Evolutionary conservation across 345 rosid genomes (phyloP).

Genomic region (Lepidium africanum): DNA sequence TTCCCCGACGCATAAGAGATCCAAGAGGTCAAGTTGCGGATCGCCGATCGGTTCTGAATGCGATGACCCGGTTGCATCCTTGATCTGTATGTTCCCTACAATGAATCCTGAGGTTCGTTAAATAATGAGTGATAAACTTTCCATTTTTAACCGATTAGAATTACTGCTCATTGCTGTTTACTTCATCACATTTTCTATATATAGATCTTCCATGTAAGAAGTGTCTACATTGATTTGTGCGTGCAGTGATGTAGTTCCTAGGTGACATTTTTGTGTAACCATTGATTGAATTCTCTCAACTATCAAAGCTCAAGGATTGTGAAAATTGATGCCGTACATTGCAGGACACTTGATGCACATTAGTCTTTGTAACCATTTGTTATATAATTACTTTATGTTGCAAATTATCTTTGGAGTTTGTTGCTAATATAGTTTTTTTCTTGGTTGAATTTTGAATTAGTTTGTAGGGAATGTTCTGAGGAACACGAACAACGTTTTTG

Average conservation of each 20-base stretch:
- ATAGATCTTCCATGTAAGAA: background rate
- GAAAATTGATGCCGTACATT: background rate
- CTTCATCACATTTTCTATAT: background rate
- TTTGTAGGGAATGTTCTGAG: constrained; percentile 25
- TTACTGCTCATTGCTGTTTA: background rate
- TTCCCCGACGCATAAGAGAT: constrained; percentile 38
- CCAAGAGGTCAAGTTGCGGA: constrained; percentile 38
- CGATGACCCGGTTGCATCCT: constrained; percentile 31
- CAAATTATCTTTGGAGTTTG: background rate
- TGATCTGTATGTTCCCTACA: constrained; percentile 40
- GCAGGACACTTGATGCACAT: background rate
- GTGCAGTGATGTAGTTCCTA: background rate
- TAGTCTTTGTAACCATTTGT: background rate
- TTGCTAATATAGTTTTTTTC: background rate
- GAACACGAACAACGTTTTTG: constrained; percentile 34
- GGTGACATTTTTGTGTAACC: background rate
- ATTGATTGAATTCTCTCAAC: background rate
- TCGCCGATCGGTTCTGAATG: constrained; percentile 39
- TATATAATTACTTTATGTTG: background rate
- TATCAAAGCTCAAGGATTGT: background rate
- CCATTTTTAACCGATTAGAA: background rate
- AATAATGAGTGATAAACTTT: background rate
- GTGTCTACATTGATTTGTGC: background rate
- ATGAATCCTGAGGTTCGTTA: constrained; percentile 49
- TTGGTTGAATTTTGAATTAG: constrained; percentile 16